Conservation (phyloP, 495 filamentous ascomycete genomes). For the Evernia prunastri region DNA sequence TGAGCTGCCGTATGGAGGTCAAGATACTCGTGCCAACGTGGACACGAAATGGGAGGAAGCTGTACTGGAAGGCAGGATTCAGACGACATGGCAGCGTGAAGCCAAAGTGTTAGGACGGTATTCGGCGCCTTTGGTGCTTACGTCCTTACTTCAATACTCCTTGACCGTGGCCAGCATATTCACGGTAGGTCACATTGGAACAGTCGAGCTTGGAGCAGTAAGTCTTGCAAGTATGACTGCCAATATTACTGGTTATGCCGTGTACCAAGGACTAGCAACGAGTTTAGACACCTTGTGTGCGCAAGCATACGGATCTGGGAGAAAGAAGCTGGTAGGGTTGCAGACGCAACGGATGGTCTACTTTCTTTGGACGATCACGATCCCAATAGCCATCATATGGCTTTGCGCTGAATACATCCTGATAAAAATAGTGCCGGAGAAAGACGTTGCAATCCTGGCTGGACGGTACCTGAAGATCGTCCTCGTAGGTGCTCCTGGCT, state of each 20-base stretch:
- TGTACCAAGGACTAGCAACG: conserved; percentile 67
- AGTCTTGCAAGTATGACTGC: conserved; percentile 63
- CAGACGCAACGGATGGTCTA: conserved; percentile 65
- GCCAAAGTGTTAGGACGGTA: conserved; percentile 59
- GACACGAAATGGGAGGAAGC: conserved; percentile 70
- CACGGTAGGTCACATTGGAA: conserved; percentile 59
- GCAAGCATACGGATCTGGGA: conserved; percentile 69
- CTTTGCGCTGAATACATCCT: conserved; percentile 54
- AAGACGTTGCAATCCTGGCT: conserved; percentile 55
- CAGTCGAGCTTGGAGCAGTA: conserved; percentile 57
- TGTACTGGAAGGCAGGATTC: conserved; percentile 62
- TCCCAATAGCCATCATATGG: conserved; percentile 64
- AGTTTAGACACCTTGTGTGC: conserved; percentile 70
- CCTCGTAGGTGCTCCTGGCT: conserved; percentile 60
- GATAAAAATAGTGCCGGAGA: conserved; percentile 56
- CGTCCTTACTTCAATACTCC: conserved; percentile 69
- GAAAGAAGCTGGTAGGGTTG: conserved; percentile 60
- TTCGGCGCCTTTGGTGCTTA: conserved; percentile 60
- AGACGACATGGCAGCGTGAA: conserved; percentile 81
- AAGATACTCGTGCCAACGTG: conserved; percentile 34
- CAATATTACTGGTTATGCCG: conserved; percentile 66
- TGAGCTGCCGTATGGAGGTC: conserved; percentile 31
- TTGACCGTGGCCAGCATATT: conserved; percentile 66
- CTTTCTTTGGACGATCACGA: conserved; percentile 56
- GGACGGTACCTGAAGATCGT: conserved; percentile 63